Evolutionary conservation across 202 grass and related monocot species (phyloP).

Genomic region (Zoysia matrella): DNA sequence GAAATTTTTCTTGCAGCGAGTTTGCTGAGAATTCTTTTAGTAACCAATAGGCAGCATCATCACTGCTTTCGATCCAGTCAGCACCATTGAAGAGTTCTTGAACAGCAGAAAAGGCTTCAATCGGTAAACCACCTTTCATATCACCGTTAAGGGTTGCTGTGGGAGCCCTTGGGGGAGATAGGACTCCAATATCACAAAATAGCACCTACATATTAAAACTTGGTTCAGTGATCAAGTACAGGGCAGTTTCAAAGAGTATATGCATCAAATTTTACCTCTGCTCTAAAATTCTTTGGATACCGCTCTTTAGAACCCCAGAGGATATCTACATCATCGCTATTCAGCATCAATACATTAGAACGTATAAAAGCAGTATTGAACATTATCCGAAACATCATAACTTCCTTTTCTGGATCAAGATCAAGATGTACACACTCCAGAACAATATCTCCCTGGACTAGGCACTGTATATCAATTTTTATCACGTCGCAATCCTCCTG

Average conservation of each 20-base stretch:
- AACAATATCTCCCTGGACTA: constrained; percentile 96
- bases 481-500: constrained; percentile 95
- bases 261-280: constrained; percentile 67
- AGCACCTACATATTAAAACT: constrained; percentile 70
- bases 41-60: constrained; percentile 89
- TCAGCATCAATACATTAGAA: constrained; percentile 95
- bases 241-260: constrained; percentile 9
- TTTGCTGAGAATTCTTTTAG: constrained; percentile 95
- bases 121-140: constrained; percentile 91
- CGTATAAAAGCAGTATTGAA: constrained; percentile 98
- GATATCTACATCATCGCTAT: constrained; percentile 86
- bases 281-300: constrained; percentile 85
- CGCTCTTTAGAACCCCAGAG: constrained; percentile 83
- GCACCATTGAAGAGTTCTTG: constrained; percentile 95
- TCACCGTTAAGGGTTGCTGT: constrained; percentile 80
- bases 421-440: constrained; percentile 98
- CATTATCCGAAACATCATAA: constrained; percentile 99
- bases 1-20: constrained; percentile 85
- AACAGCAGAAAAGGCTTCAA: constrained; percentile 95
- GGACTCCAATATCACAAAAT: constrained; percentile 88
- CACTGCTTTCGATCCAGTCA: constrained; percentile 86
- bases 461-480: constrained; percentile 98
- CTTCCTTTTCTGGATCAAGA: constrained; percentile 89
- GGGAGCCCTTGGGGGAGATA: constrained; percentile 79
- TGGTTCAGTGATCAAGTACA: constrained; percentile 12